Evolutionary conservation across 345 rosid genomes (phyloP).

Genomic region (Rhodamnia rubescens): DNA sequence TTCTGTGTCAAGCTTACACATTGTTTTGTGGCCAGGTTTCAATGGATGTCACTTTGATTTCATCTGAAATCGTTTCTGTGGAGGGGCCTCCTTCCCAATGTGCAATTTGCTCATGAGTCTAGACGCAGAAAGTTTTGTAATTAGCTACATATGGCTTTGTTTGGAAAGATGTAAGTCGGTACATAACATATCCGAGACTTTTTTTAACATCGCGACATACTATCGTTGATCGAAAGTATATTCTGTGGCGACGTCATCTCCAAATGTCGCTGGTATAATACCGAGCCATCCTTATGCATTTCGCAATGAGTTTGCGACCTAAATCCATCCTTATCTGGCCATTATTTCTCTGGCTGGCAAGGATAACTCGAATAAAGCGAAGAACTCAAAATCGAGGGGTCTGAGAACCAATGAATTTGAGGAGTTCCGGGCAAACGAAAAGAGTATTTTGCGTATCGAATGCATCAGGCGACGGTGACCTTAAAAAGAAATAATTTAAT

Average conservation of each 20-base stretch:
- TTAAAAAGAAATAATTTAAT: fast-evolving
- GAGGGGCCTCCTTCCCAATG: neutral
- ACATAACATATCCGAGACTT: neutral
- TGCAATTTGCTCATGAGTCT: neutral
- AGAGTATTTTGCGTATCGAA: too few relatives aligned
- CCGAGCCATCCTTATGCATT: neutral
- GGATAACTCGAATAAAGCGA: neutral
- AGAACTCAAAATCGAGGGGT: fast-evolving
- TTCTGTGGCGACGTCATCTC: neutral
- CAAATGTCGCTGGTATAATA: neutral
- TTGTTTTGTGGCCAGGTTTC: neutral
- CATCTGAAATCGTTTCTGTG: neutral
- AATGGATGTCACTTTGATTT: neutral
- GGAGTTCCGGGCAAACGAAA: neutral
- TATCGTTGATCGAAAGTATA: fast-evolving
- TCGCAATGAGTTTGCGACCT: neutral
- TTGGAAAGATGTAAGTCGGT: neutral
- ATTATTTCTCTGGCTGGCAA: neutral
- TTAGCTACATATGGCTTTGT: neutral
- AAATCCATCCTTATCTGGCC: neutral
- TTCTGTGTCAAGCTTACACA: neutral
- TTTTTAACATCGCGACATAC: neutral
- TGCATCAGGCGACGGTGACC: fast-evolving
- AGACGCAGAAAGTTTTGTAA: neutral
- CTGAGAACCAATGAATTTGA: neutral